Evolutionary conservation across 169 alveolate genomes (phyloP).

Genomic region (Plasmodium reichenowi): DNA sequence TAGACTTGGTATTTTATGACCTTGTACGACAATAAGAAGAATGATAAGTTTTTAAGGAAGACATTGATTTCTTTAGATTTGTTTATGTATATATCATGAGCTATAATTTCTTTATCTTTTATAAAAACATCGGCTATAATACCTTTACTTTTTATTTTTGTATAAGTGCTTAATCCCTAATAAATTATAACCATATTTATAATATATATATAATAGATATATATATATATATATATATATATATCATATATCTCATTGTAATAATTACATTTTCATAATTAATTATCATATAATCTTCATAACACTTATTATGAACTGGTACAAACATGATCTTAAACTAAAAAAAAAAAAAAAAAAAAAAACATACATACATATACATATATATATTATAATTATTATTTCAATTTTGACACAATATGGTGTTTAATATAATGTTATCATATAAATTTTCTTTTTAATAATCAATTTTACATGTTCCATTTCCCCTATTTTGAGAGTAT

Average conservation of each 20-base stretch:
- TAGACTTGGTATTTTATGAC: conserved; percentile 53
- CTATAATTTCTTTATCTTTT: conserved; percentile 45
- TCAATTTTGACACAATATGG: neutral
- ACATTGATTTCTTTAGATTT: conserved; percentile 40
- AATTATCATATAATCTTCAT: conserved; percentile 66
- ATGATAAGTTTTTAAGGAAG: conserved; percentile 44
- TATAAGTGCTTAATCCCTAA: conserved; percentile 60
- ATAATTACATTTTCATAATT: conserved; percentile 57
- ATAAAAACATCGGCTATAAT: conserved; percentile 57
- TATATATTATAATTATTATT: neutral
- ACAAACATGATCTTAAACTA: conserved; percentile 40
- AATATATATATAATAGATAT: conserved; percentile 2
- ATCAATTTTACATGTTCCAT: conserved; percentile 39
- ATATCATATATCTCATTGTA: neutral
- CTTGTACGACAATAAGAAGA: conserved; percentile 47
- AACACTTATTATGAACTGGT: conserved; percentile 36
- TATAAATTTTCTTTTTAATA: conserved; percentile 1
- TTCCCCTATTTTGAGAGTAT: conserved; percentile 52
- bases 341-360: neutral
- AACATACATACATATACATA: neutral
- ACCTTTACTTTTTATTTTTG: conserved; percentile 60
- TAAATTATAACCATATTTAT: conserved; percentile 10
- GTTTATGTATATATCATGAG: conserved; percentile 51
- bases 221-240: neutral
- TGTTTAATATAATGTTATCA: neutral